Conservation (phyloP, 2,329 filamentous ascomycete genomes). For the Ophiostoma perfectum region DNA sequence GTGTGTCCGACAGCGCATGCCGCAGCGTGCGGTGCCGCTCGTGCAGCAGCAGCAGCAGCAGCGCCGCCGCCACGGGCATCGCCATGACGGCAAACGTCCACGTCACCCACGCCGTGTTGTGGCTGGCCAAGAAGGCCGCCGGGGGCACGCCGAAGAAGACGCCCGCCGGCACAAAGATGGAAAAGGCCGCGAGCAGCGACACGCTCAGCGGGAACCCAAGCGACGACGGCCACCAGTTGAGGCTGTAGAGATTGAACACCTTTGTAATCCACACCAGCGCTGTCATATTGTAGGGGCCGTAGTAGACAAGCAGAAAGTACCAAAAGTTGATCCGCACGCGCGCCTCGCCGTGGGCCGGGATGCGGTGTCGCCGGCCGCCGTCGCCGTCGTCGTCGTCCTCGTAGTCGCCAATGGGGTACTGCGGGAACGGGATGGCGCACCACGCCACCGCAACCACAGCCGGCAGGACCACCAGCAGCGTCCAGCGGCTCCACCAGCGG, state of each 20-base stretch:
- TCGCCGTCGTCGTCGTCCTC: constrained; percentile 33
- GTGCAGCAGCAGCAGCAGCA: constrained; percentile 57
- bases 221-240: constrained; percentile 65
- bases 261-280: constrained; percentile 67
- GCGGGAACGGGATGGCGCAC: constrained; percentile 61
- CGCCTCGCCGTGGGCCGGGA: constrained; percentile 58
- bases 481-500: constrained; percentile 60
- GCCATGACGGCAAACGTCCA: constrained; percentile 68
- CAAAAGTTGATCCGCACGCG: constrained; percentile 63
- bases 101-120: constrained; percentile 64
- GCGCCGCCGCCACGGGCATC: constrained; percentile 61
- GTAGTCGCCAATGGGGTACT: constrained; percentile 50
- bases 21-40: constrained; percentile 59
- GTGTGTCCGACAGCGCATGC: constrained; percentile 58
- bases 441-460: constrained; percentile 56
- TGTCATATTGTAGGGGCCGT: constrained; percentile 62
- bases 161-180: constrained; percentile 54
- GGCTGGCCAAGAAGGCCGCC: constrained; percentile 48
- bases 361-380: constrained; percentile 35
- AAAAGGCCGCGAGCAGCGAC: constrained; percentile 55
- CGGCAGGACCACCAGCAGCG: constrained; percentile 55
- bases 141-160: constrained; percentile 50
- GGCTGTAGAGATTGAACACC: constrained; percentile 63
- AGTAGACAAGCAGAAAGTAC: constrained; percentile 67
- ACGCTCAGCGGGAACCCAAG: constrained; percentile 62